Conservation (phyloP, 441 rosid species). For the Syzygium syzygioides region DNA sequence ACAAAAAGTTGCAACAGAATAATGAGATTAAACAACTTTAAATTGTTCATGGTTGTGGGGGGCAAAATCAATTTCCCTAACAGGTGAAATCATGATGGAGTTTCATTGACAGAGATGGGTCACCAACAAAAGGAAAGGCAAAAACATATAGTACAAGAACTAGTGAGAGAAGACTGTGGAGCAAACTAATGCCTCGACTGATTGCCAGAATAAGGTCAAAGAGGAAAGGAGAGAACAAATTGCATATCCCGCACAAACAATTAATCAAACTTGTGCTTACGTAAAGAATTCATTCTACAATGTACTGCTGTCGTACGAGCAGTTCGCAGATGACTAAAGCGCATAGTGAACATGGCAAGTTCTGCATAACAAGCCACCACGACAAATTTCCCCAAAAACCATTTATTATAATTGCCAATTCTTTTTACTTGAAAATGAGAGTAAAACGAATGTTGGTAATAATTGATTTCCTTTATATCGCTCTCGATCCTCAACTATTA, state of each 20-base stretch:
- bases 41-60: conserved; percentile 52
- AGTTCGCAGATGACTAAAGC: neutral
- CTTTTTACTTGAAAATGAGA: neutral
- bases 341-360: neutral
- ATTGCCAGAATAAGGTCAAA: neutral
- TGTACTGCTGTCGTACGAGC: neutral
- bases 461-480: neutral
- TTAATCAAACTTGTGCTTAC: neutral
- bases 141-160: neutral
- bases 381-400: neutral
- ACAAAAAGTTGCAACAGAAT: conserved; percentile 59
- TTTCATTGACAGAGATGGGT: conserved; percentile 44
- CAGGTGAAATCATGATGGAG: conserved; percentile 61
- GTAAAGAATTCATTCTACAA: neutral
- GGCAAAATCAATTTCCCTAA: conserved; percentile 75
- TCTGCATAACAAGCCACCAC: neutral
- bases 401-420: neutral
- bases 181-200: neutral
- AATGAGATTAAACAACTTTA: conserved; percentile 53
- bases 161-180: neutral
- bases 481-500: neutral
- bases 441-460: neutral
- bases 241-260: neutral
- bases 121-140: conserved; percentile 23
- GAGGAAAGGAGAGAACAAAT: neutral